Base-by-base conservation (phyloP, 2,329 filamentous ascomycete genomes). In the Fusarium devonianum region DNA sequence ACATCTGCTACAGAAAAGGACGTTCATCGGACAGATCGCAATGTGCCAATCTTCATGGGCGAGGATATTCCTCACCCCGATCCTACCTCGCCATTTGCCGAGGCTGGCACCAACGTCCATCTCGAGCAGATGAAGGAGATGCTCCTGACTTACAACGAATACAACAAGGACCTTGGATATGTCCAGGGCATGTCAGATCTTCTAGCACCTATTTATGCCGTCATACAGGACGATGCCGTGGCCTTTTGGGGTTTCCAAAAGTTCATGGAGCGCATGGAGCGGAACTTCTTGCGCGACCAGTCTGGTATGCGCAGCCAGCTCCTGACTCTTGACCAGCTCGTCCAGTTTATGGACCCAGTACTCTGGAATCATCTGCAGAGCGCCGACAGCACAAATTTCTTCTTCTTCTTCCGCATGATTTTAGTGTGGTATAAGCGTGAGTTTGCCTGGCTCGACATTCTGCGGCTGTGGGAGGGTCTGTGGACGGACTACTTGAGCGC, bases 331-430 rank as follows among this genome's bases (percentile, higher is more conserved):
- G 92, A 99, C 67, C 92, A 99, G 59, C 86, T 99, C 1, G 92
- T 97, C 10, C 92, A 96, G 68, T 90, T 99, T 48, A 92, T 99
- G 85, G 94, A 99, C 62, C 94, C 95, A 0, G 89, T 92, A 68
- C 84, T 99, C 7, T 97, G 97, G 73, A 80, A 89, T 2, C 94
- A 99, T 65, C 83, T 99, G 0, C 85, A 96, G 70, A 86, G 83
- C 12, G 90, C 92, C 14, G 95, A 99, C 66, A 95, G 89, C 66
- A 99, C 94, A 17, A 99, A 99, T 71, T 99, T 99, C 73, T 99
- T 99, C 75, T 99, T 99, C 78, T 97, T 99, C 78, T 99, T 97
- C 83, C 89, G 94, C 52, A 97, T 97, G 94, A 80, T 99, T 23
- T 80, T 99, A 1, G 94, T 99, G 8, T 99, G 94, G 94, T 99